A percentile compares a stretch with the other conserved stretches of the same genome.
Conservation (phyloP, 1,284 basidiomycete species). For the Tilletia caries region DNA sequence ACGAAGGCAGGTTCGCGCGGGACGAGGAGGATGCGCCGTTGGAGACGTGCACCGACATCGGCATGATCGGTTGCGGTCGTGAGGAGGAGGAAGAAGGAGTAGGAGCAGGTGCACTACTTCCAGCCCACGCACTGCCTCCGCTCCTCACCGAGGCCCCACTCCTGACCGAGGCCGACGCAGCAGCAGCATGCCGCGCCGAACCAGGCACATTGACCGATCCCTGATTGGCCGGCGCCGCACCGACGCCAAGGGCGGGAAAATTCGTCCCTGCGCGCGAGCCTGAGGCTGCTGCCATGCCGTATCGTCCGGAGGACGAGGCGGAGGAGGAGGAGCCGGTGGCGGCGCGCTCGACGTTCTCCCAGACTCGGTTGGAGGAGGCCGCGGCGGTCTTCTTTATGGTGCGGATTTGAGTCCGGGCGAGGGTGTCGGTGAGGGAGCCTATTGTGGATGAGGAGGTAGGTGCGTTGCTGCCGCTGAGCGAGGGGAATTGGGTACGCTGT, state of each 20-base stretch:
- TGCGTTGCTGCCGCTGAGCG: slow-evolving; percentile 58
- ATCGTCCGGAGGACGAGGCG: neutral
- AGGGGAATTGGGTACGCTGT: slow-evolving; percentile 68
- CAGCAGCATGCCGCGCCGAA: slow-evolving; percentile 29
- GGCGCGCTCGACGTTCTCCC: slow-evolving; percentile 81
- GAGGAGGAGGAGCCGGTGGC: slow-evolving; percentile 57
- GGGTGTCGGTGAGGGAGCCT: neutral
- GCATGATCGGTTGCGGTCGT: neutral
- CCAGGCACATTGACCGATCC: slow-evolving; percentile 31
- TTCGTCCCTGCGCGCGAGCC: slow-evolving; percentile 8
- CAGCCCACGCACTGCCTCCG: slow-evolving; percentile 17
- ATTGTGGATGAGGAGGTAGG: neutral
- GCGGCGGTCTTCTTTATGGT: slow-evolving; percentile 70
- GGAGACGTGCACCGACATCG: neutral
- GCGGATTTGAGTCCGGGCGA: slow-evolving; percentile 70
- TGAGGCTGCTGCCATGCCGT: slow-evolving; percentile 11
- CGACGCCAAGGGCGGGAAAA: slow-evolving; percentile 34
- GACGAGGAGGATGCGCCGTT: too few relatives aligned
- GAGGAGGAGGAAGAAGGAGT: neutral
- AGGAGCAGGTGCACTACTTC: neutral
- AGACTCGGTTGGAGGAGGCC: slow-evolving; percentile 67
- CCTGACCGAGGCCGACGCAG: slow-evolving; percentile 17
- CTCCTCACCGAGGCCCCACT: neutral
- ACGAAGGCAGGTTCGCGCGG: neutral
- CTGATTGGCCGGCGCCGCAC: neutral